Percentiles rank a stretch among this genome's conserved stretches.
Conservation (phyloP, 2,329 filamentous ascomycete genomes). For the Ophiostoma tasmaniense region DNA sequence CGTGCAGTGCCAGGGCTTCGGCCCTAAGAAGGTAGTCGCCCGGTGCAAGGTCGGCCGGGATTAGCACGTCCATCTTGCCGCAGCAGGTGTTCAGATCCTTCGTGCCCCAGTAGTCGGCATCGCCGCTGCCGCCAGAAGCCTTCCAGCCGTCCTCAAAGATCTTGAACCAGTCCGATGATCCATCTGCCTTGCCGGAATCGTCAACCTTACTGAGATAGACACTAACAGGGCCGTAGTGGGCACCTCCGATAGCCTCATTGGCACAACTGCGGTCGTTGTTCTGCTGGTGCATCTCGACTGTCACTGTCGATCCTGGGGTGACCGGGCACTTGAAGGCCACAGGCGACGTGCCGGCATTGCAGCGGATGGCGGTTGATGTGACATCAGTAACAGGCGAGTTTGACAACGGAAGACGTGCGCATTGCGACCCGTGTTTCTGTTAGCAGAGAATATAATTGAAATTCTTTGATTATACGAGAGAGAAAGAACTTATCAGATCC, state of each 20-base stretch:
- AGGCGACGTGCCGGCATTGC: constrained; percentile 33
- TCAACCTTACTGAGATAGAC: constrained; percentile 41
- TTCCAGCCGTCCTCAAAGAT: not conserved
- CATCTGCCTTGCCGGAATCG: constrained; percentile 25
- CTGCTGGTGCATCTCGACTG: constrained; percentile 49
- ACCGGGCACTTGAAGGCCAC: constrained; percentile 38
- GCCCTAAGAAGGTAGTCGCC: constrained; percentile 24
- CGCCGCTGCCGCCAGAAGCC: constrained; percentile 28
- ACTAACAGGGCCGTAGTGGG: constrained; percentile 43
- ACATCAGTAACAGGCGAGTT: constrained; percentile 46
- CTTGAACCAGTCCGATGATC: not conserved
- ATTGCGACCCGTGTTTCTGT: not conserved
- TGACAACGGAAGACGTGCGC: constrained; percentile 37
- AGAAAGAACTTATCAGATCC: constrained; percentile 29
- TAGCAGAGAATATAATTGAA: not conserved
- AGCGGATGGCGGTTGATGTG: constrained; percentile 34
- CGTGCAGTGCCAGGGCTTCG: not conserved
- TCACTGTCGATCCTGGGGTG: constrained; percentile 40
- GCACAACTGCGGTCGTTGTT: constrained; percentile 34
- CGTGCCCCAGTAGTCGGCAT: constrained; percentile 39
- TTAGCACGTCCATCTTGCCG: constrained; percentile 32
- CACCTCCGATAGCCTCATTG: constrained; percentile 43
- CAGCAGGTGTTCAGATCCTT: constrained; percentile 36
- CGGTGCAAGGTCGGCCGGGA: constrained; percentile 27
- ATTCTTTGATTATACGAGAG: constrained; percentile 29